These are phyloP conservation scores for Stephania yunnanensis DNA, from an alignment of 164 flowering plant genomes.

Conservation along the genomic window DNA sequence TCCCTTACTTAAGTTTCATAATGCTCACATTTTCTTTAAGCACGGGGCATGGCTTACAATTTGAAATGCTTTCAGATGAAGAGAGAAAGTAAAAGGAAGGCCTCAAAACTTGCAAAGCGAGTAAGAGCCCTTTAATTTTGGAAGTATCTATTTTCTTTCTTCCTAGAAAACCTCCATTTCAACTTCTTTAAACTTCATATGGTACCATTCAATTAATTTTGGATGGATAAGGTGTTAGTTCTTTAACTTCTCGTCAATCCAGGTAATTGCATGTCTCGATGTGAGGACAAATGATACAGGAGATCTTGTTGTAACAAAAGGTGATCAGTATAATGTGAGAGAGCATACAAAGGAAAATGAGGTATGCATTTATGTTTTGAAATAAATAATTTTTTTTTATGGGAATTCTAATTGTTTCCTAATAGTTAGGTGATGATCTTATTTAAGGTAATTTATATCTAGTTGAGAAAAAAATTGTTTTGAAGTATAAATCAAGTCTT, in stretches of 20 bases:
- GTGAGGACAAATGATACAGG: slow-evolving; percentile 93
- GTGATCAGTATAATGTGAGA: slow-evolving; percentile 97
- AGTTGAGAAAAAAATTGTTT: background rate
- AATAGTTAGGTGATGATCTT: background rate
- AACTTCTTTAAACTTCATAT: background rate
- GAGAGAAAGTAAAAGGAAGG: slow-evolving; percentile 50
- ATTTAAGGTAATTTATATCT: background rate
- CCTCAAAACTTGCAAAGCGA: slow-evolving; percentile 85
- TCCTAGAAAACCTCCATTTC: background rate
- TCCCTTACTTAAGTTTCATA: background rate
- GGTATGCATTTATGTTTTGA: slow-evolving; percentile 36
- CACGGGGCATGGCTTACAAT: slow-evolving; percentile 22
- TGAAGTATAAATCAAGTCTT: background rate
- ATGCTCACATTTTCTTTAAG: no score
- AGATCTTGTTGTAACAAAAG: slow-evolving; percentile 97
- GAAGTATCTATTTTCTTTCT: slow-evolving; percentile 6
- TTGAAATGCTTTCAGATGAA: slow-evolving; percentile 40
- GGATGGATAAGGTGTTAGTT: background rate
- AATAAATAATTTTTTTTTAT: background rate
- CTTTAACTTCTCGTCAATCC: background rate
- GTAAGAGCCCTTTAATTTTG: slow-evolving; percentile 34
- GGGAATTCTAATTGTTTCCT: background rate
- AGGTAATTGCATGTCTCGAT: slow-evolving; percentile 99
- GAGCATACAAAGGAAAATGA: slow-evolving; percentile 84
- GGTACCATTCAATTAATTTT: background rate